phyloP scores from a whole-genome alignment of 2,329 filamentous ascomycete genomes.

The Pestalotiopsis sp. region DNA sequence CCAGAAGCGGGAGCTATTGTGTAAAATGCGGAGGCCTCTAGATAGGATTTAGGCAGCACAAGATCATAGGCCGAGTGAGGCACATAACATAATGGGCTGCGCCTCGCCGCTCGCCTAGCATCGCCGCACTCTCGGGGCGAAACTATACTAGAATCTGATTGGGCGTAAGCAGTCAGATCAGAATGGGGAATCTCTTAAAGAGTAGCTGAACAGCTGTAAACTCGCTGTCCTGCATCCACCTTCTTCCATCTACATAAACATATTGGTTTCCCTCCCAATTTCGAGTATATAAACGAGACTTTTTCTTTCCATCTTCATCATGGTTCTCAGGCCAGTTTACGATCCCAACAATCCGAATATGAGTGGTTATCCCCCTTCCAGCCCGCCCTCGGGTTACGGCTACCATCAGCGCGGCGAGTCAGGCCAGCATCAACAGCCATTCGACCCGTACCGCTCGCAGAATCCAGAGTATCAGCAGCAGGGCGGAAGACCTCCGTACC shows the following conservation, averaged over 20 bases:
- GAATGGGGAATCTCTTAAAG: not conserved
- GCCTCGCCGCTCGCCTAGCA: not conserved
- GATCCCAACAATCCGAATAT: not conserved
- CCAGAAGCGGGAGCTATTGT: not conserved
- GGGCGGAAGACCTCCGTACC: not conserved
- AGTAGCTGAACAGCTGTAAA: not conserved
- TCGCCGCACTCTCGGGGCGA: not conserved
- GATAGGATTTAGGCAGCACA: constrained; percentile 3
- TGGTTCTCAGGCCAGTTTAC: constrained; percentile 2
- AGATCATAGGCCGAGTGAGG: not conserved
- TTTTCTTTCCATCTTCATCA: not conserved
- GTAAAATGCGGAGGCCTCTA: constrained; percentile 4
- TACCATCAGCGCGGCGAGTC: not conserved
- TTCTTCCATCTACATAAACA: not conserved
- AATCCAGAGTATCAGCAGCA: not conserved
- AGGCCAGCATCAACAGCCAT: not conserved
- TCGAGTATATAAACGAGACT: not conserved
- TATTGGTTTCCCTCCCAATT: not conserved
- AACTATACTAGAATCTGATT: not conserved
- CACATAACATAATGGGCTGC: not conserved
- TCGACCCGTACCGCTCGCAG: not conserved
- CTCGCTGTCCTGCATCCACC: not conserved
- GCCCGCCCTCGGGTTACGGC: not conserved
- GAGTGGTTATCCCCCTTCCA: not conserved
- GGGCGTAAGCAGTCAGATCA: not conserved